Evolutionary conservation across 768 basidiomycete species (phyloP), one percentile per base, ranked within the genome.

Genomic region (Rhizopogon vinicolor): DNA sequence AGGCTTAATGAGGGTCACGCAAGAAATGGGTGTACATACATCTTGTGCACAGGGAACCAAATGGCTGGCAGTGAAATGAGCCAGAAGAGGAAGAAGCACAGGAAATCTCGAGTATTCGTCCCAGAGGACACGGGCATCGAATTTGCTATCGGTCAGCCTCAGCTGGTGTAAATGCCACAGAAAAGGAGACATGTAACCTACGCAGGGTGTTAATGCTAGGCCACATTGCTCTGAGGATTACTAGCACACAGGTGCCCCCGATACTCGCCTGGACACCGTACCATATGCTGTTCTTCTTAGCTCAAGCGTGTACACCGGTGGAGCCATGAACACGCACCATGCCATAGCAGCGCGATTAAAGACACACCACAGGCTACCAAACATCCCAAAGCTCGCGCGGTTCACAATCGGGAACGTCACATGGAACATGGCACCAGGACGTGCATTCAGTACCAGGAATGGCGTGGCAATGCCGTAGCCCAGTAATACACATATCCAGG

Each of bases 11-110:
- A 43, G 51, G 29, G 28, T 45, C 19, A 45, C n/a, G 44, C 35
- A 40, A 31, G 40, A 53, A 45, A 37, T 51, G 60, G 59, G 55
- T 55, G 42, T 50, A 72, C 81, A 55, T 67, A 86, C 86, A 90
- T 86, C 63, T 86, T 79, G 74, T 93, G 89, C 49, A 91, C 83
- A 10, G 88, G 89, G 60, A 90, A 86, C 86, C 86, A 90, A 61
- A 91, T 85, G 18, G 85, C 84, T 10, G 88, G 89, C 29, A 92
- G 78, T 35, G 84, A 87, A 40, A 90, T 77, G 33, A 91, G 71
- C 85, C 89, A 92, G 76, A 92, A 94, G 56, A 93, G 75, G 77
- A 93, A 86, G 81, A 93, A 93, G 59, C 83, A 83, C 73, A 90
- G 72, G 62, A 87, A 89, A 71, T 89, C 83, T 52, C 80, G 78